A percentile compares a stretch with the other conserved stretches of the same genome.
These are phyloP conservation scores for Amanita rimosa DNA, from an alignment of 768 basidiomycete species.

Conservation along the genomic window DNA sequence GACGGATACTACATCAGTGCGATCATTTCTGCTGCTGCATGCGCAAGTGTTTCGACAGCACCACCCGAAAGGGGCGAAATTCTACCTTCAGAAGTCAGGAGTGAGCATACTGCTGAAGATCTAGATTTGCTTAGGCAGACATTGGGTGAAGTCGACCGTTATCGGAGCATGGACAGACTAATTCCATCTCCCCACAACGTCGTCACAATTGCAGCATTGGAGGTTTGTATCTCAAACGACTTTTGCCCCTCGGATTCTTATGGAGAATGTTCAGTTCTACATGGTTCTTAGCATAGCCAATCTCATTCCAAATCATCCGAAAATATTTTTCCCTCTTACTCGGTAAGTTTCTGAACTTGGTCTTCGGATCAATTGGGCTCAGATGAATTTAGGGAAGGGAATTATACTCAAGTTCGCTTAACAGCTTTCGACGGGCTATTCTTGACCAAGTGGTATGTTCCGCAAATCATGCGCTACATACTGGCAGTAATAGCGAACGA, in stretches of 20 bases:
- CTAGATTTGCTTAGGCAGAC: conserved; percentile 62
- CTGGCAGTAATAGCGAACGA: conserved; percentile 82
- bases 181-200: conserved; percentile 93
- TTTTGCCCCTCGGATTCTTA: neutral
- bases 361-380: conserved; percentile 1
- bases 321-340: conserved; percentile 79
- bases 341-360: conserved; percentile 36
- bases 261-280: conserved; percentile 46
- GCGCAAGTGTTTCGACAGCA: conserved; percentile 63
- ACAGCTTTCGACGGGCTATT: conserved; percentile 93
- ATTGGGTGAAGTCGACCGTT: conserved; percentile 76
- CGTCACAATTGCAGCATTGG: conserved; percentile 81
- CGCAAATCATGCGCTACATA: conserved; percentile 78
- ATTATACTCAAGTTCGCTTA: conserved; percentile 83
- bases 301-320: conserved; percentile 66
- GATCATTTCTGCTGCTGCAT: conserved; percentile 73
- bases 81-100: conserved; percentile 52
- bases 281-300: conserved; percentile 67
- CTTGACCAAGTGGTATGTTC: conserved; percentile 80
- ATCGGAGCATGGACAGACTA: conserved; percentile 89
- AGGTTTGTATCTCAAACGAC: conserved; percentile 39
- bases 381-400: conserved; percentile 68
- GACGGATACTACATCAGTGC: conserved; percentile 88
- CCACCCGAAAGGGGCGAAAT: conserved; percentile 78
- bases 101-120: conserved; percentile 60